Conservation (phyloP, 2,329 filamentous ascomycete species). For the Apiospora marii region DNA sequence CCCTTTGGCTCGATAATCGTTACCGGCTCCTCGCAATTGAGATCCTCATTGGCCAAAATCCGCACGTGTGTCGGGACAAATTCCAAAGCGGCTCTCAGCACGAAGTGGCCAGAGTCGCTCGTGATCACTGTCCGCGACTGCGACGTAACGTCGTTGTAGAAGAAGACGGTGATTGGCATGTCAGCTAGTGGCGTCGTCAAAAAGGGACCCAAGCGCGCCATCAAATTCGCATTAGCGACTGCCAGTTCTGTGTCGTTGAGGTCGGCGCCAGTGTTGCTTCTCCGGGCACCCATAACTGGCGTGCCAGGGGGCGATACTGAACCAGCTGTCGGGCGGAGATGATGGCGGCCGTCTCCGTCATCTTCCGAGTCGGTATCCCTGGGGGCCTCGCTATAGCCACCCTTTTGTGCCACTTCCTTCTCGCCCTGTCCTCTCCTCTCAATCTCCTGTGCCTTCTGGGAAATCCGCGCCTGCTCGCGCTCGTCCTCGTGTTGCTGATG, state of each 20-base stretch:
- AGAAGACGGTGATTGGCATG: constrained; percentile 88
- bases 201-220: constrained; percentile 88
- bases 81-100: constrained; percentile 78
- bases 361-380: constrained; percentile 52
- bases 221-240: constrained; percentile 84
- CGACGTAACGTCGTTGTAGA: constrained; percentile 86
- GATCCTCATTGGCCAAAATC: constrained; percentile 83
- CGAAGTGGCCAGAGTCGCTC: constrained; percentile 89
- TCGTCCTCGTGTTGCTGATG: constrained; percentile 57
- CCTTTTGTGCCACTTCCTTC: constrained; percentile 72
- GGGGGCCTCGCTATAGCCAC: constrained; percentile 76
- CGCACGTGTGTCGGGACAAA: constrained; percentile 92
- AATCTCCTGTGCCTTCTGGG: constrained; percentile 79
- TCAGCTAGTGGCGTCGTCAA: constrained; percentile 82
- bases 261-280: constrained; percentile 52
- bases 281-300: constrained; percentile 50
- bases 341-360: constrained; percentile 42
- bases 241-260: constrained; percentile 80
- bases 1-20: constrained; percentile 79
- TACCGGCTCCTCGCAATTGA: constrained; percentile 83
- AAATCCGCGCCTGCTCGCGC: constrained; percentile 71
- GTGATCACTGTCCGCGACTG: constrained; percentile 86
- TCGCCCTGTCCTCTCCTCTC: constrained; percentile 75
- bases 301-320: constrained; percentile 47
- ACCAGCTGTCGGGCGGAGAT: constrained; percentile 25